Evolutionary conservation across 2,329 filamentous ascomycete genomes (phyloP), one percentile per base, ranked within the genome.

Genomic region (Exophiala sp.): DNA sequence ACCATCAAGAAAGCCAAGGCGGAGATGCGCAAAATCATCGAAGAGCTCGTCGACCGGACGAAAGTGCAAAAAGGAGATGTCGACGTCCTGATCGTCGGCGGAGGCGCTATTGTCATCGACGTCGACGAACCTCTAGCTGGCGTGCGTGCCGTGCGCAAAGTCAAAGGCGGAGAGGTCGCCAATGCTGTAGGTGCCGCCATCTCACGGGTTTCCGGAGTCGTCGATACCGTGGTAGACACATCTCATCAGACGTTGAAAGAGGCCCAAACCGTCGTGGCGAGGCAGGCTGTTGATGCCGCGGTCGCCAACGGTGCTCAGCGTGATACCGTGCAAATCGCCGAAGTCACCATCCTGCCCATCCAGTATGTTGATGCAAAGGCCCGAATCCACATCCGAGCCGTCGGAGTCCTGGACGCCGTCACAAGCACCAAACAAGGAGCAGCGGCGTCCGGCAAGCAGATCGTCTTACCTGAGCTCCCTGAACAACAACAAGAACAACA

Each of bases 181-280:
- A 84, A 84, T 59, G 81, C 81, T 0, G 80, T 84, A 8, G 81
- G 81, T 1, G 81, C 80, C 7, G 80, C 81, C 1, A 81, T 79
- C 50, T 78, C 80, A 1, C 68, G 77, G 32, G 78, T 83, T 1
- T 80, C 46, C 13, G 53, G 49, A 23, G 18, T 45, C 6, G 49
- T 56, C n/a, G 53, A 56, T 34, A 51, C 39, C 6, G 43, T 56
- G 2, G 30, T 46, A 6, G 46, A 50, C 29, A 52, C 49, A 3
- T 47, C 46, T 2, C 37, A 49, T 13, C 41, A 56, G 39, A 40
- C 43, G 7, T 22, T 52, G 8, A 50, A 53, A 30, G 45, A 50
- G 27, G 46, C 46, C 7, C 42, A 56, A 27, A 46, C 48, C 10
- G 13, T 39, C 7, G 49, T 48, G 10, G 22, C 29, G 3, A 19